Evolutionary conservation across 495 filamentous ascomycete species (phyloP).

Genomic region (Penicillium salamii): DNA sequence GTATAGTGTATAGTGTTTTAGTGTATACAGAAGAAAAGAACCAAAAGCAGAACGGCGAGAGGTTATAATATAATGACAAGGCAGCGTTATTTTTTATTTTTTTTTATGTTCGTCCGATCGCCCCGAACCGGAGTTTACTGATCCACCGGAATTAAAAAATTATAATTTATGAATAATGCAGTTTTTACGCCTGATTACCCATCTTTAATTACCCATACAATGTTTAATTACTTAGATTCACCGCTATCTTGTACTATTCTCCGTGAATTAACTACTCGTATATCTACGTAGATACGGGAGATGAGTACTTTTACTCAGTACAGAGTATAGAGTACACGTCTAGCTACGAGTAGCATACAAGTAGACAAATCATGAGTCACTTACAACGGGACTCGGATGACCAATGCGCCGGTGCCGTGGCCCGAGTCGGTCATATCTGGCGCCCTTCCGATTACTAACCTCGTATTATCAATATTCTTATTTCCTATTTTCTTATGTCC

Average conservation of each 20-base stretch:
- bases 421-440: background rate
- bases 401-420: slow-evolving; percentile 7
- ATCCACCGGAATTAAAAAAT: slow-evolving; percentile 6
- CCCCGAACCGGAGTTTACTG: slow-evolving; percentile 5
- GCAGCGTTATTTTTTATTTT: background rate
- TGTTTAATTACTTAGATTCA: too few relatives aligned
- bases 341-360: too few relatives aligned
- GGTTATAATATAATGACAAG: slow-evolving; percentile 5
- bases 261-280: too few relatives aligned
- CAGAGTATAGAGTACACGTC: too few relatives aligned
- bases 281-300: too few relatives aligned
- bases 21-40: background rate
- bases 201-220: too few relatives aligned
- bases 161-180: background rate
- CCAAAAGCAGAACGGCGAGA: background rate
- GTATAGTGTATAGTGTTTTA: background rate
- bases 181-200: too few relatives aligned
- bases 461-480: background rate
- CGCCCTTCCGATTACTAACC: background rate
- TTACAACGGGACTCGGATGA: background rate
- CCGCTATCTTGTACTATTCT: slow-evolving; percentile 4
- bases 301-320: too few relatives aligned
- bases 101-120: slow-evolving; percentile 1
- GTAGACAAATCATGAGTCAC: slow-evolving; percentile 3
- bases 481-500: background rate